phyloP scores from a whole-genome alignment of 2,329 filamentous ascomycete genomes.

The Sordariomycetes sp. region DNA sequence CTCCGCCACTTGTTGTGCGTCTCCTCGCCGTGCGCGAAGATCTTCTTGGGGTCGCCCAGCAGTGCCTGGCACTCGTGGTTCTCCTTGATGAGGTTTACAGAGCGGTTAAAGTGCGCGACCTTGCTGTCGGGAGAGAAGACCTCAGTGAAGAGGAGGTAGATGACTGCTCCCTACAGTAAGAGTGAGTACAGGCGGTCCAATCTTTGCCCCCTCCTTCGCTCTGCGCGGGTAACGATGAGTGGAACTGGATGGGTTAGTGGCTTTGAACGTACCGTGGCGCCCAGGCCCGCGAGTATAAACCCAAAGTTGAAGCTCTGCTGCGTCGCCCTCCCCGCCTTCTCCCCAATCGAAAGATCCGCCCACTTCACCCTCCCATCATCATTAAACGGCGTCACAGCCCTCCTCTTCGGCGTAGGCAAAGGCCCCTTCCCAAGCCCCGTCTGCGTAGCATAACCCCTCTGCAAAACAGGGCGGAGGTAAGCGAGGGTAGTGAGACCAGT shows the following conservation, averaged over 20 bases:
- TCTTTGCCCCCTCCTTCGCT: too few relatives aligned
- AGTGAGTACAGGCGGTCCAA: not conserved
- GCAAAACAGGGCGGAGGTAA: slow-evolving; percentile 17
- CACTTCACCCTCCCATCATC: slow-evolving; percentile 76
- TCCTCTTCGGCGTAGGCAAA: slow-evolving; percentile 37
- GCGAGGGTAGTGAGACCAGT: slow-evolving; percentile 13
- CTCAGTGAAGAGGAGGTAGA: slow-evolving; percentile 66
- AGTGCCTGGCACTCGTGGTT: slow-evolving; percentile 59
- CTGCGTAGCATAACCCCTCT: slow-evolving; percentile 47
- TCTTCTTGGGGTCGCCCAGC: slow-evolving; percentile 62
- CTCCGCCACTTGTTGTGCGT: slow-evolving; percentile 72
- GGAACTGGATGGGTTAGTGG: not conserved
- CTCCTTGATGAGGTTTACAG: slow-evolving; percentile 63
- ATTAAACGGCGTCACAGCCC: slow-evolving; percentile 68
- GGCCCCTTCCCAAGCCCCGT: slow-evolving; percentile 24
- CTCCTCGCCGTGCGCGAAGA: slow-evolving; percentile 69
- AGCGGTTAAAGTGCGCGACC: slow-evolving; percentile 77
- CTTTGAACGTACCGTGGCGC: slow-evolving; percentile 50
- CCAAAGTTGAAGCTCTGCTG: slow-evolving; percentile 86
- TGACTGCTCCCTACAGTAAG: slow-evolving; percentile 52
- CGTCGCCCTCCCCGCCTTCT: slow-evolving; percentile 74
- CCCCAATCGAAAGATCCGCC: slow-evolving; percentile 58
- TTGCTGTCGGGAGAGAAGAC: slow-evolving; percentile 79
- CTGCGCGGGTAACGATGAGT: not conserved
- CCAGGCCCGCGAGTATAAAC: slow-evolving; percentile 60